Percentiles rank a stretch among this genome's conserved stretches.
Evolutionary conservation across 495 filamentous ascomycete species (phyloP).

Genomic region (Trichoderma gamsii): DNA sequence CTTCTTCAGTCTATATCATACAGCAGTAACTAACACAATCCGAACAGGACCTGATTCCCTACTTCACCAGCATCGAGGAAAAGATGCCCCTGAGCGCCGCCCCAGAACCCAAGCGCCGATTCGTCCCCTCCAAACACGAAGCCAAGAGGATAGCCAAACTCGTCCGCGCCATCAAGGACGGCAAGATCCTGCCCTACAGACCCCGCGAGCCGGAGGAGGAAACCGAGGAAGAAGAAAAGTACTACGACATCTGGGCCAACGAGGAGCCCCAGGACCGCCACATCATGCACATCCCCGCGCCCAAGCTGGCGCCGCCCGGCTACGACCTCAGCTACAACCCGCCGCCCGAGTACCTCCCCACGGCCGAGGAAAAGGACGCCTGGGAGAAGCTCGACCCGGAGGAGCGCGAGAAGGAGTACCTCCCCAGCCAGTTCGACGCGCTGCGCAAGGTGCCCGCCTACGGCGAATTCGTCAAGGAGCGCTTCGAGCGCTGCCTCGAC

Average conservation of each 20-base stretch:
- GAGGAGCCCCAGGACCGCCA: slow-evolving; percentile 78
- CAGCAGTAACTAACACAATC: background rate
- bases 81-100: slow-evolving; percentile 91
- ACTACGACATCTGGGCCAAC: slow-evolving; percentile 92
- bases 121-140: slow-evolving; percentile 96
- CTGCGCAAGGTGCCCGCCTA: slow-evolving; percentile 92
- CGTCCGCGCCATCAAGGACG: slow-evolving; percentile 89
- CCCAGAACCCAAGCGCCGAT: slow-evolving; percentile 92
- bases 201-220: slow-evolving; percentile 68
- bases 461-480: slow-evolving; percentile 82
- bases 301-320: slow-evolving; percentile 86
- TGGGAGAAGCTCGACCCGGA: slow-evolving; percentile 89
- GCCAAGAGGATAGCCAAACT: slow-evolving; percentile 97
- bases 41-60: slow-evolving; percentile 71
- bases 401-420: slow-evolving; percentile 82
- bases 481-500: slow-evolving; percentile 92
- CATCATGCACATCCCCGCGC: slow-evolving; percentile 92
- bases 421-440: slow-evolving; percentile 73
- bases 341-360: slow-evolving; percentile 89
- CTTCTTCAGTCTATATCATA: background rate
- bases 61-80: slow-evolving; percentile 84
- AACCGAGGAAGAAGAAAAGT: slow-evolving; percentile 56
- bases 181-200: slow-evolving; percentile 86
- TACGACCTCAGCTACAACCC: slow-evolving; percentile 96
- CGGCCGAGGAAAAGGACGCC: slow-evolving; percentile 72